Evolutionary conservation across 495 filamentous ascomycete genomes (phyloP).

Genomic region (Hypoxylon lenormandii): DNA sequence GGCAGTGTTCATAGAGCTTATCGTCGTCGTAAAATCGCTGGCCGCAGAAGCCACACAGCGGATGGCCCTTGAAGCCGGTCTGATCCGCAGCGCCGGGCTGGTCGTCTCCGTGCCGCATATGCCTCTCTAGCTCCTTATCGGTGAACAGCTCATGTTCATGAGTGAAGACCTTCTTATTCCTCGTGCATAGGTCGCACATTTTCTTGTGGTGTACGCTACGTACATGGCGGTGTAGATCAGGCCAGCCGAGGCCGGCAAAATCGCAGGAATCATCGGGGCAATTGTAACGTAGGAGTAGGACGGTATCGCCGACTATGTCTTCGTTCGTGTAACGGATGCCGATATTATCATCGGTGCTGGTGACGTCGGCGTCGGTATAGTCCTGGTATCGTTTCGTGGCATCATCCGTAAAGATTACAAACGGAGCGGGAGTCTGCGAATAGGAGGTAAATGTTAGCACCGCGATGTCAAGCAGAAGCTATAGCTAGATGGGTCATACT

Average conservation of each 20-base stretch:
- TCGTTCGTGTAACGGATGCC: slow-evolving; percentile 89
- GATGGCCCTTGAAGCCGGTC: slow-evolving; percentile 95
- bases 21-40: slow-evolving; percentile 94
- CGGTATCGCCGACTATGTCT: slow-evolving; percentile 87
- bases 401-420: slow-evolving; percentile 92
- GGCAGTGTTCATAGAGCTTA: slow-evolving; percentile 91
- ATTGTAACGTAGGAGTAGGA: slow-evolving; percentile 90
- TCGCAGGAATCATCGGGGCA: slow-evolving; percentile 88
- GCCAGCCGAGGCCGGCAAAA: slow-evolving; percentile 91
- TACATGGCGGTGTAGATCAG: slow-evolving; percentile 92
- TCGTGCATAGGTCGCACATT: slow-evolving; percentile 94
- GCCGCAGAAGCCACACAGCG: slow-evolving; percentile 91
- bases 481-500: slow-evolving; percentile 64
- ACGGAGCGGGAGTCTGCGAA: slow-evolving; percentile 76
- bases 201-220: slow-evolving; percentile 80
- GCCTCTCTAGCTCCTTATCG: slow-evolving; percentile 78
- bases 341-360: slow-evolving; percentile 79
- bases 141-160: slow-evolving; percentile 98
- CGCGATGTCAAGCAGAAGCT: neutral
- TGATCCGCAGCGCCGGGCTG: slow-evolving; percentile 90
- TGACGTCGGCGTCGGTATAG: slow-evolving; percentile 77
- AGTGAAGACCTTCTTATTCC: slow-evolving; percentile 97
- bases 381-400: slow-evolving; percentile 83
- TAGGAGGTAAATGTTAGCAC: slow-evolving; percentile 45
- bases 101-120: slow-evolving; percentile 92